A percentile compares a stretch with the other conserved stretches of the same genome.
These are phyloP conservation scores for Auxenochlorella pyrenoidosa DNA, from an alignment of 139 green algal species.

Conservation along the genomic window DNA sequence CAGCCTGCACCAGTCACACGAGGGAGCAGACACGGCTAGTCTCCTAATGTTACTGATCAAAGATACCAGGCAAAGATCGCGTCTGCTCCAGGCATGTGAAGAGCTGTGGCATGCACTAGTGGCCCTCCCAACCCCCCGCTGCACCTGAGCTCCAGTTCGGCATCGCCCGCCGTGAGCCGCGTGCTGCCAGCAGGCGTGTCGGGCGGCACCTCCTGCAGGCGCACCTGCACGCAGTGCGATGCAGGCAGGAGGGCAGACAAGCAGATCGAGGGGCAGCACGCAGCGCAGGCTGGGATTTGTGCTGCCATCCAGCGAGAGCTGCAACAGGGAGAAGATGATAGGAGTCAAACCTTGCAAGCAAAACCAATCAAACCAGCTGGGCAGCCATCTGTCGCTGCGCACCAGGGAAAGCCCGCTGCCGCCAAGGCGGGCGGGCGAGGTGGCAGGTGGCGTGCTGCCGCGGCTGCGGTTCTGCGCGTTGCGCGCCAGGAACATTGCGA, in stretches of 20 bases:
- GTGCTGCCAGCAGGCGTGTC: conserved; percentile 4
- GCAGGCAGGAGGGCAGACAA: neutral
- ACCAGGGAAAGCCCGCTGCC: neutral
- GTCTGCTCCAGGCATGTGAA: too few relatives aligned
- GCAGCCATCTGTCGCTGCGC: neutral
- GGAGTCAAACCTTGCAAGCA: neutral
- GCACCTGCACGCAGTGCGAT: neutral
- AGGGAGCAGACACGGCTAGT: neutral
- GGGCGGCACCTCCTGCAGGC: conserved; percentile 10
- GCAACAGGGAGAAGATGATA: too few relatives aligned
- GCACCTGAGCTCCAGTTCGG: conserved; percentile 20
- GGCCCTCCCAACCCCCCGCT: too few relatives aligned
- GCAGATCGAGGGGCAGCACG: too few relatives aligned
- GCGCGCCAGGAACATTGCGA: neutral
- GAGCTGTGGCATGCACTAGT: too few relatives aligned
- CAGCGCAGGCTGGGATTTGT: too few relatives aligned
- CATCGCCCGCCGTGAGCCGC: neutral
- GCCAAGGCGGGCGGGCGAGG: neutral
- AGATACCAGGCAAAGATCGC: too few relatives aligned
- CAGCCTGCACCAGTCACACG: neutral
- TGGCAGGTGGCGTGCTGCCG: neutral
- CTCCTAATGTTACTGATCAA: too few relatives aligned
- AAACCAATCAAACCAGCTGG: neutral
- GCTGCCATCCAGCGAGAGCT: too few relatives aligned
- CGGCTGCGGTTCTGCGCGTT: neutral